A percentile compares a stretch with the other conserved stretches of the same genome.
These are phyloP conservation scores for Melanogaster broomeanus DNA, from an alignment of 768 basidiomycete genomes.

Conservation along the genomic window DNA sequence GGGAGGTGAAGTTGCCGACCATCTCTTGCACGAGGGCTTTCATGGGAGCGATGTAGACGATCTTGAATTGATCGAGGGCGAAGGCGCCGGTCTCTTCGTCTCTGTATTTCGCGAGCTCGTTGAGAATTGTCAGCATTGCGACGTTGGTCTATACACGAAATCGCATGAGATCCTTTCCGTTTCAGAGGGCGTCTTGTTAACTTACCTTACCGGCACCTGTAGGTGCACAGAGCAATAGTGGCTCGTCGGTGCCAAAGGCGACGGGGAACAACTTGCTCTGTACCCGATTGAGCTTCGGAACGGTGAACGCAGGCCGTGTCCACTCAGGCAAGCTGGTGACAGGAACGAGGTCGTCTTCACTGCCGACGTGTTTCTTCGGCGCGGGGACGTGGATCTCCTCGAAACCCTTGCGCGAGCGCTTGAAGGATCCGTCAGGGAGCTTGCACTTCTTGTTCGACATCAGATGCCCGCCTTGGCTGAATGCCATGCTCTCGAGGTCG, in stretches of 20 bases:
- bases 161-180: constrained; percentile 12
- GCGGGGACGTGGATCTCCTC: constrained; percentile 98
- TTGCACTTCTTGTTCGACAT: constrained; percentile 99
- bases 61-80: constrained; percentile 90
- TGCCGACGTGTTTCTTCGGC: constrained; percentile 73
- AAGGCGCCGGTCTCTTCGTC: constrained; percentile 78
- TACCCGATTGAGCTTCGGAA: constrained; percentile 81
- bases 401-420: constrained; percentile 93
- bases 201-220: constrained; percentile 97
- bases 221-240: constrained; percentile 93
- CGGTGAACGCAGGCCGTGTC: constrained; percentile 86
- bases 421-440: constrained; percentile 96
- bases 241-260: constrained; percentile 94
- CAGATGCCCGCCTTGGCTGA: constrained; percentile 91
- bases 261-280: constrained; percentile 93
- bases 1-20: constrained; percentile 89
- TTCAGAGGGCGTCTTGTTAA: neutral
- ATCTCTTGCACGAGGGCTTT: constrained; percentile 99
- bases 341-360: constrained; percentile 69
- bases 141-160: constrained; percentile 80
- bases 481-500: constrained; percentile 94
- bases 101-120: constrained; percentile 87
- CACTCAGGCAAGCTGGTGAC: constrained; percentile 77
- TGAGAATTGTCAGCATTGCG: constrained; percentile 92
- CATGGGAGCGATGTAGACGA: constrained; percentile 98